Conservation (phyloP, 1,284 basidiomycete species). For the Rhodotorula sp. region DNA sequence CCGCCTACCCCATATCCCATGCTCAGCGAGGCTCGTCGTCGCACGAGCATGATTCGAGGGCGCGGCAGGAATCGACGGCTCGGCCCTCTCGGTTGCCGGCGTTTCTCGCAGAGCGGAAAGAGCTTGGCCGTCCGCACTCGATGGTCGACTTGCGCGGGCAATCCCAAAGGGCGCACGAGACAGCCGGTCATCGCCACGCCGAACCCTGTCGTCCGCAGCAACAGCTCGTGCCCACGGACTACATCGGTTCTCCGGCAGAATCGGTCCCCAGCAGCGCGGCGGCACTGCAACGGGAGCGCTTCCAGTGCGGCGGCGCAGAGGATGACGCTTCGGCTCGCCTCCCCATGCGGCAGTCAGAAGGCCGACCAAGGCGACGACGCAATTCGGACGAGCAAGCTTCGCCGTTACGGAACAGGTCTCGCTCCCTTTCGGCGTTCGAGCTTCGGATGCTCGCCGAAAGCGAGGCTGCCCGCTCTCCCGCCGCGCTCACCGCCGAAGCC, state of each 20-base stretch:
- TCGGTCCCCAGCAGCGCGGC: slow-evolving; percentile 34
- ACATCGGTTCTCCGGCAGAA: slow-evolving; percentile 6
- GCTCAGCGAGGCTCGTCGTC: background rate
- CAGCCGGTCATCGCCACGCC: background rate
- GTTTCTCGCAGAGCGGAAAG: slow-evolving; percentile 30
- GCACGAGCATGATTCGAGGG: too few species aligned
- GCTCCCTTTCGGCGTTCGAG: slow-evolving; percentile 23
- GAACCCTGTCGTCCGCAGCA: background rate
- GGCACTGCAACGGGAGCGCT: slow-evolving; percentile 28
- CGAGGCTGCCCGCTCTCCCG: slow-evolving; percentile 1
- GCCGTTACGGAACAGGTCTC: slow-evolving; percentile 6
- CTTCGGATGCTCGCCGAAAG: slow-evolving; percentile 15
- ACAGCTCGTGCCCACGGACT: background rate
- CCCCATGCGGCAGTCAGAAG: slow-evolving; percentile 15
- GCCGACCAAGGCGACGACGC: slow-evolving; percentile 5
- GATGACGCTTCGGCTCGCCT: slow-evolving; percentile 6
- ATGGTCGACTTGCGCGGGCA: slow-evolving; percentile 34
- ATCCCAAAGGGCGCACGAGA: background rate
- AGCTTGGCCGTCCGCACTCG: slow-evolving; percentile 29
- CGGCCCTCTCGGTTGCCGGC: slow-evolving; percentile 30
- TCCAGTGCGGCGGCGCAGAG: slow-evolving; percentile 19
- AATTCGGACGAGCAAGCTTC: background rate
- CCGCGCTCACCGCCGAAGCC: background rate
- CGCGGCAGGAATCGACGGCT: background rate
- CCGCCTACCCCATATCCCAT: background rate